Evolutionary conservation across 2,329 filamentous ascomycete genomes (phyloP), one percentile per base, ranked within the genome.

Genomic region (Cercospora sesami): DNA sequence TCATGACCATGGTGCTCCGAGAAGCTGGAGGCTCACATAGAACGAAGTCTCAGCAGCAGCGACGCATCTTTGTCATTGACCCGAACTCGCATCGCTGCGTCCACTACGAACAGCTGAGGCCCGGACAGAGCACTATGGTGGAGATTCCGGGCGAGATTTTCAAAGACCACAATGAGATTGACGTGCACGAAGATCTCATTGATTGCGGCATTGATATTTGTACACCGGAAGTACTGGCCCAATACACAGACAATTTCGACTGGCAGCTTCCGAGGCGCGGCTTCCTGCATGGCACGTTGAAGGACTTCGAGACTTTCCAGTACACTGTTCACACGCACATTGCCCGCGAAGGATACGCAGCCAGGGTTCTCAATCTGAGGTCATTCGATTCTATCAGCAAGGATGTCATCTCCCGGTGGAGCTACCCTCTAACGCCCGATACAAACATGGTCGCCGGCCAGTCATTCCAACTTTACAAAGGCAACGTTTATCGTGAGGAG

Each of bases 201-300:
- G 95, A 99, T 79, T 94, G 93, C 74, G 91, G 92, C 63, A 95
- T 99, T 75, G 95, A 99, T 78, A 98, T 99, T 71, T 98, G 94
- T 80, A 98, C 95, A 0, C 94, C 94, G 0, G 95, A 98, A 77
- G 94, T 97, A 8, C 86, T 98, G 53, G 94, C 94, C 7, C 82
- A 98, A 66, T 99, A 95, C 92, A 95, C 93, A 8, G 95, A 99
- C 80, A 97, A 94, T 77, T 99, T 98, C 75, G 94, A 99, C 79
- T 98, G 97, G 79, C 93, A 97, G 78, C 86, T 93, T 7, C 93
- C 94, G 1, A 87, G 94, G 64, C 90, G 90, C 75, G 93, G 96
- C 75, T 97, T 97, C 75, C 81, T 99, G 39, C 92, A 94, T 77
- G 94, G 94, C 68, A 93, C 98, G 1, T 83, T 99, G 64, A 97